phyloP scores from a whole-genome alignment of 306 rosid genomes.

The peach (Prunus persica) region Prunus_persica_NCBIv2 NC_034014.1:28678001-28678500 shows the following conservation, averaged over 20 bases:
- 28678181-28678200: not conserved
- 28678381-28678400: conserved; percentile 20
- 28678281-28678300: not conserved
- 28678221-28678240: not conserved
- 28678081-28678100: not conserved
- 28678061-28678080: not conserved
- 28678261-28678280: not conserved
- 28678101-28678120: not conserved
- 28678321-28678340: conserved; percentile 97
- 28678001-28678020: not conserved
- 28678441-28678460: conserved; percentile 2
- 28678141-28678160: not conserved
- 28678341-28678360: conserved; percentile 72
- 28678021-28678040: not conserved
- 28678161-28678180: not conserved
- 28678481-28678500: conserved; percentile 7
- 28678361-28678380: conserved; percentile 55
- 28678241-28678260: not conserved
- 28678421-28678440: not conserved
- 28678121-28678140: not conserved
- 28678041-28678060: not conserved
- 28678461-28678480: not conserved
- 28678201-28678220: not conserved
- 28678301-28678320: conserved; percentile 16
- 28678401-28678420: conserved; percentile 1